These are phyloP conservation scores for Arthrocladium fulminans DNA, from an alignment of 2,329 filamentous ascomycete genomes.

Conservation along the genomic window DNA sequence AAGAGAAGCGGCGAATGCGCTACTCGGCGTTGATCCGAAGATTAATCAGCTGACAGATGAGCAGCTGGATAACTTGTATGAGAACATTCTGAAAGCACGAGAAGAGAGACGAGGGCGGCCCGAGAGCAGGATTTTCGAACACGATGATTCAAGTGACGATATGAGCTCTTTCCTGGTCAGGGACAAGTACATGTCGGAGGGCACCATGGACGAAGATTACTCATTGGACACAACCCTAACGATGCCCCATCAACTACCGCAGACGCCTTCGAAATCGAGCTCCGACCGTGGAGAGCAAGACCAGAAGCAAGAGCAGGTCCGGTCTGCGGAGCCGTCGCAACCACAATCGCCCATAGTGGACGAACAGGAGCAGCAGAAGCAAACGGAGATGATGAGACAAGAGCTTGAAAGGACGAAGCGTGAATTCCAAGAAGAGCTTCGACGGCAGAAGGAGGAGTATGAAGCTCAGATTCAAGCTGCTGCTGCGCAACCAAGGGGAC, in stretches of 20 bases:
- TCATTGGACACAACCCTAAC: conserved; percentile 90
- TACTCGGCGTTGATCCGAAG: conserved; percentile 83
- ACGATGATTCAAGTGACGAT: conserved; percentile 81
- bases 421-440: conserved; percentile 80
- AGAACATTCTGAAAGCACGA: conserved; percentile 82
- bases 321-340: conserved; percentile 54
- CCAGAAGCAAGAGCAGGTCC: conserved; percentile 62
- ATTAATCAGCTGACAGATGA: conserved; percentile 86
- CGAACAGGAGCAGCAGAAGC: conserved; percentile 75
- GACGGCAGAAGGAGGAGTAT: conserved; percentile 72
- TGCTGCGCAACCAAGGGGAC: conserved; percentile 35
- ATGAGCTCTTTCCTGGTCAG: conserved; percentile 76
- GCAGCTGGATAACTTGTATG: conserved; percentile 84
- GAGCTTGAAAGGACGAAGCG: conserved; percentile 67
- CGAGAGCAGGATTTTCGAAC: conserved; percentile 45
- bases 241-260: conserved; percentile 53
- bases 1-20: conserved; percentile 82
- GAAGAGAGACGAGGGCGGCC: conserved; percentile 67
- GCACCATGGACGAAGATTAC: conserved; percentile 80
- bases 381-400: conserved; percentile 68
- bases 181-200: conserved; percentile 92
- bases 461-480: conserved; percentile 75
- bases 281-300: neutral
- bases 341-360: conserved; percentile 56
- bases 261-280: neutral